A percentile compares a stretch with the other conserved stretches of the same genome.
Conservation (phyloP, 148 eudicot species). For the Chenopodium quinoa region DNA sequence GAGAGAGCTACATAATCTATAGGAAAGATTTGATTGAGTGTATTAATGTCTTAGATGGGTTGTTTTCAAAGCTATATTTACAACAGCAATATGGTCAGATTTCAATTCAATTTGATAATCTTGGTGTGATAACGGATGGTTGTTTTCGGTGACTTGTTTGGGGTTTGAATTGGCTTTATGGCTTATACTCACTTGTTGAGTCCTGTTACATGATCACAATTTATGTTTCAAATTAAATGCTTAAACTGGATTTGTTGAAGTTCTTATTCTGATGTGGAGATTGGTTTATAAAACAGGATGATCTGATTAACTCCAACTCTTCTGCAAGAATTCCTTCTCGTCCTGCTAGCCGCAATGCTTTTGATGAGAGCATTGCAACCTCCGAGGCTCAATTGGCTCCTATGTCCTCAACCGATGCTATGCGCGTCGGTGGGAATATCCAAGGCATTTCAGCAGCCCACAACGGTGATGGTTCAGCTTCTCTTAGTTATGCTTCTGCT, state of each 20-base stretch:
- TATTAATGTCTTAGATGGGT: neutral
- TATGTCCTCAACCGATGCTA: constrained; percentile 42
- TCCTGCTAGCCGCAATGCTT: constrained; percentile 61
- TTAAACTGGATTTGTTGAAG: neutral
- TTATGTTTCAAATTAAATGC: neutral
- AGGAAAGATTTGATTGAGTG: neutral
- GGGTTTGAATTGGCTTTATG: neutral
- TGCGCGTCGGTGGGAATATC: constrained; percentile 32
- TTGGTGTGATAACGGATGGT: too few relatives aligned
- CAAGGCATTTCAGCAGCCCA: constrained; percentile 37
- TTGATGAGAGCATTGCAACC: constrained; percentile 39
- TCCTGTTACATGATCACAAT: neutral
- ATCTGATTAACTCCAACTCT: constrained; percentile 38
- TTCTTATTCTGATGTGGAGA: constrained; percentile 8
- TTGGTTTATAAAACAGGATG: constrained; percentile 47
- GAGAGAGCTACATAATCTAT: neutral
- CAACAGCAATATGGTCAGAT: too few relatives aligned
- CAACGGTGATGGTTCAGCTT: constrained; percentile 37
- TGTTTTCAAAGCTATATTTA: too few relatives aligned
- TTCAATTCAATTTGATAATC: too few relatives aligned
- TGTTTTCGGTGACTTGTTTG: neutral
- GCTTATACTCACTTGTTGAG: neutral
- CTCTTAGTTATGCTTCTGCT: constrained; percentile 77
- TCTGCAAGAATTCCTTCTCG: constrained; percentile 51
- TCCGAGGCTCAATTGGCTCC: constrained; percentile 56